Evolutionary conservation across 2,329 filamentous ascomycete genomes (phyloP).

Genomic region (Diaporthe velutina): DNA sequence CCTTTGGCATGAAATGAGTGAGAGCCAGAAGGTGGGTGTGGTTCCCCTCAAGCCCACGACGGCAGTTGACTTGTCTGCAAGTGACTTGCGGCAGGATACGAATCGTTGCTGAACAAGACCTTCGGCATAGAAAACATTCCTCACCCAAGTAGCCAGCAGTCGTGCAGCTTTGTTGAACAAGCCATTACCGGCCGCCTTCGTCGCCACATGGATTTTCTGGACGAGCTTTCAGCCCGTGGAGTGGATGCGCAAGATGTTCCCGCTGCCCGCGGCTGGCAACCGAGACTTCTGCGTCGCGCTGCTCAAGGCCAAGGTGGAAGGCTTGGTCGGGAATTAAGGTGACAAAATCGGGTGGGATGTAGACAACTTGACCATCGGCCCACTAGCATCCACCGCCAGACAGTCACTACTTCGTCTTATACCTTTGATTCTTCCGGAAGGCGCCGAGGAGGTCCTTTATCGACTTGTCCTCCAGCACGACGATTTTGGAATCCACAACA

Average conservation of each 20-base stretch:
- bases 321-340: not conserved
- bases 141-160: not conserved
- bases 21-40: too few relatives aligned
- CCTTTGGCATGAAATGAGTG: too few relatives aligned
- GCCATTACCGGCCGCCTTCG: not conserved
- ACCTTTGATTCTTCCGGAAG: constrained; percentile 42
- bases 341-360: not conserved
- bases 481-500: constrained; percentile 51
- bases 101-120: not conserved
- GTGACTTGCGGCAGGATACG: not conserved
- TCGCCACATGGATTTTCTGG: not conserved
- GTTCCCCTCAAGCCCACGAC: too few relatives aligned
- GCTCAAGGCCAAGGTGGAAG: not conserved
- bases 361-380: constrained; percentile 18
- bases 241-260: not conserved
- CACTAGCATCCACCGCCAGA: constrained; percentile 42
- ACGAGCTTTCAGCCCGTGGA: not conserved
- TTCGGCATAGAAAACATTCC: not conserved
- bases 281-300: not conserved
- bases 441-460: constrained; percentile 42
- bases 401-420: constrained; percentile 46
- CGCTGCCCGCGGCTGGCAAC: not conserved
- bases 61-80: too few relatives aligned
- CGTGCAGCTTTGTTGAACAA: not conserved
- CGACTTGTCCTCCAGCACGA: constrained; percentile 51